Base-by-base conservation (phyloP, 1,139 yeast species). In the Sugiyamaella sp. region DNA sequence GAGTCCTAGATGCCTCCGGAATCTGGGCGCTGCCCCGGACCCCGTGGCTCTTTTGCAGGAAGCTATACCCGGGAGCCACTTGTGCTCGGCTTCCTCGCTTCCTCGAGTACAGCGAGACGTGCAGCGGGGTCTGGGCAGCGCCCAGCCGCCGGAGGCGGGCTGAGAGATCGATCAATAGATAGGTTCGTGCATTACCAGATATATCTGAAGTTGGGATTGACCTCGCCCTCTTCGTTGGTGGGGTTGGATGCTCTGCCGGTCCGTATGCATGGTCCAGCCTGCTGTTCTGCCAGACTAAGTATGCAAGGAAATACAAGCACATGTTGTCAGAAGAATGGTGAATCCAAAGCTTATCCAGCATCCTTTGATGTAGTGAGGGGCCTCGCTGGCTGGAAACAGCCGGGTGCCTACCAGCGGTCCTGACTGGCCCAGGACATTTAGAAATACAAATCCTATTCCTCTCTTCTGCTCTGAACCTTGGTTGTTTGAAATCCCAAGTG, bases 381-480 rank as follows among this genome's bases (percentile, higher is more conserved):
- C 66, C 20, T 66, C 63, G 10, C 60, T 32, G 9, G 53, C 55
- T 3, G 71, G 70, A 52, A 62, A 67, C 20, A 67, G 44, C 6
- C 65, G 54, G n/a, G 67, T 64, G 9, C 70, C 71, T 3, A 67
- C 57, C 22, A 67, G 49, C 5, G 71, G 68, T 16, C 69, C 70
- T 41, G 66, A 60, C 50, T 66, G 66, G 29, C 71, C 70, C 35
- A 66, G 55, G 9, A 64, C 52, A 49, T 66, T 65, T 29, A 67
- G 51, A 42, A 66, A 45, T 19, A 64, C 60, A 48, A 57, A 62
- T 4, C 68, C 68, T 21, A 61, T 59, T 17, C 67, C 67, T 41
- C 65, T 57, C 17, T 60, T 57, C 19, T 63, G 49, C 44, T 66
- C 69, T 8, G 64, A 52, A 8, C 68, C 67, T 42, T 65, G 66